These are phyloP conservation scores for Leucoagaricus sp. DNA, from an alignment of 1,284 basidiomycete genomes.

Conservation along the genomic window DNA sequence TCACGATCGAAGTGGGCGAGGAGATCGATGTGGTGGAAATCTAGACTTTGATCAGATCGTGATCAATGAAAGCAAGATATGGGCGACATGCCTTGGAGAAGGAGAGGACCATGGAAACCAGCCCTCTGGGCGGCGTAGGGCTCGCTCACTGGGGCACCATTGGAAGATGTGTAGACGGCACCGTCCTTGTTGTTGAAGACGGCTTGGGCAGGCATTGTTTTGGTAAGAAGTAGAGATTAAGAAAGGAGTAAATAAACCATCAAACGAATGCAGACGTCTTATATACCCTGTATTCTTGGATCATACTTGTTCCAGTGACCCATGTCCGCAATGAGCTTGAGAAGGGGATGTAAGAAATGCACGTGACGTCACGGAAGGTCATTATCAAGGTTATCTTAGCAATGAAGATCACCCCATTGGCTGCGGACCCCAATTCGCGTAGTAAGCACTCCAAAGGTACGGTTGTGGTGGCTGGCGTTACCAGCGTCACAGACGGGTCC, in stretches of 20 bases:
- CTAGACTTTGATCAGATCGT: constrained; percentile 35
- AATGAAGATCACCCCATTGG: constrained; percentile 3
- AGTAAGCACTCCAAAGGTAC: background rate
- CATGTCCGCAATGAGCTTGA: background rate
- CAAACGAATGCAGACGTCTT: background rate
- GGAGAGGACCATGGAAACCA: constrained; percentile 76
- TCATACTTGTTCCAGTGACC: constrained; percentile 3
- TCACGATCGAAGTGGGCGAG: constrained; percentile 92
- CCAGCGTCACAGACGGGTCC: too few species aligned
- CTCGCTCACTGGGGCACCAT: constrained; percentile 71
- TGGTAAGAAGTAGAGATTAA: background rate
- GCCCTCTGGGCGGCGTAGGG: constrained; percentile 81
- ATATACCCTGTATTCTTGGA: constrained; percentile 8
- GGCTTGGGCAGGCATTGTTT: constrained; percentile 64
- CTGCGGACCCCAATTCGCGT: background rate
- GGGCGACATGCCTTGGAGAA: constrained; percentile 71
- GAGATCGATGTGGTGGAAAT: constrained; percentile 88
- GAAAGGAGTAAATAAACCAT: constrained; percentile 6
- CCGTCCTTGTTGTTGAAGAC: constrained; percentile 57
- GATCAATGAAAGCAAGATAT: constrained; percentile 9
- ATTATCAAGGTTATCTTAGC: constrained; percentile 1
- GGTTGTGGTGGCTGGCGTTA: background rate
- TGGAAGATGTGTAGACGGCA: constrained; percentile 81
- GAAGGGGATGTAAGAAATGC: background rate
- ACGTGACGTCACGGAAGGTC: constrained; percentile 5